Conservation (phyloP, 192 early-diverging fungal species). For the Coemansia sp. region DNA sequence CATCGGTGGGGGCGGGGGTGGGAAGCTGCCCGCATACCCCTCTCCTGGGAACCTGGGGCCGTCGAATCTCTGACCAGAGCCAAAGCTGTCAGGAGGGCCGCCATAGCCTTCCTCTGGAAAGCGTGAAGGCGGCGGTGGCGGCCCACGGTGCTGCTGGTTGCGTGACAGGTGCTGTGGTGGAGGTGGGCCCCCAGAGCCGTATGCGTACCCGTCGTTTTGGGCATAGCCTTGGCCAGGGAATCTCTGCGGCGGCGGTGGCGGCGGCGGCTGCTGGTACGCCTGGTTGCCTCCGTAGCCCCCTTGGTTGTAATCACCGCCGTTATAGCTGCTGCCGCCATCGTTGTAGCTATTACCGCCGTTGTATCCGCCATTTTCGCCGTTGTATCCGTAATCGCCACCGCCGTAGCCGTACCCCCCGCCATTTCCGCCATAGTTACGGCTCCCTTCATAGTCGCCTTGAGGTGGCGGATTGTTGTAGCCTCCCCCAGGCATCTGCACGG, state of each 20-base stretch:
- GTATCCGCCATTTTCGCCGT: slow-evolving; percentile 6
- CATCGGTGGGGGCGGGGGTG: slow-evolving; percentile 3
- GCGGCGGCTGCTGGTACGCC: slow-evolving; percentile 6
- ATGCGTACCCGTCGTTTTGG: slow-evolving; percentile 22
- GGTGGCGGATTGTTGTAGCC: slow-evolving; percentile 22
- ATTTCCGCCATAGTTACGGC: slow-evolving; percentile 6
- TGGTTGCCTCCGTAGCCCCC: slow-evolving; percentile 4
- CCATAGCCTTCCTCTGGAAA: slow-evolving; percentile 25
- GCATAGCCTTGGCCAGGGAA: slow-evolving; percentile 32
- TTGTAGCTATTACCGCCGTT: background rate
- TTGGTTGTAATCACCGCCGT: slow-evolving; percentile 5
- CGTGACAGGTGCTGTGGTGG: slow-evolving; percentile 10
- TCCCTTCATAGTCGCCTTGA: slow-evolving; percentile 11
- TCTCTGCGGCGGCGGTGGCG: slow-evolving; percentile 8
- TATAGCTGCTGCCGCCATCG: slow-evolving; percentile 6
- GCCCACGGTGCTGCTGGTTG: slow-evolving; percentile 11
- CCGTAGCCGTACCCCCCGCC: slow-evolving; percentile 16
- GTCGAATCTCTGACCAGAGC: slow-evolving; percentile 4
- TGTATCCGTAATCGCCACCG: background rate
- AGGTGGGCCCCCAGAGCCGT: slow-evolving; percentile 9
- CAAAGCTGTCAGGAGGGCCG: slow-evolving; percentile 12
- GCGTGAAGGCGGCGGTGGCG: slow-evolving; percentile 4
- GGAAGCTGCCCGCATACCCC: slow-evolving; percentile 11
- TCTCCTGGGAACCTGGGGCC: slow-evolving; percentile 21
- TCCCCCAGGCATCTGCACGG: slow-evolving; percentile 14